phyloP scores from a whole-genome alignment of 2,329 filamentous ascomycete species.

The Cladorrhinum sp. region DNA sequence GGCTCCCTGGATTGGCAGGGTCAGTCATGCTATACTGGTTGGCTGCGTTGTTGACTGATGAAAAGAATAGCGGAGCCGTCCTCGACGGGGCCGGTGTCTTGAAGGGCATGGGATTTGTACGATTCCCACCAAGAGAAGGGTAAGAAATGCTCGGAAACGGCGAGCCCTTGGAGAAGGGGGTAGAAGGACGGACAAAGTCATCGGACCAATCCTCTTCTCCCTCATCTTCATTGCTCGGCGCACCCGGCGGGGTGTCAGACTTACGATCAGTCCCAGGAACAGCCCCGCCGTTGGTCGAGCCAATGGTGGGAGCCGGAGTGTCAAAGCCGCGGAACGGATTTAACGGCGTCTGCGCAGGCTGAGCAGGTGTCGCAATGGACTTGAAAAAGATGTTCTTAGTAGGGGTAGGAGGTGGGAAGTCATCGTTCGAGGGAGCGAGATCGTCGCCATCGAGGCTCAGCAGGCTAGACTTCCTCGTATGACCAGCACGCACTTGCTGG shows the following conservation, averaged over 20 bases:
- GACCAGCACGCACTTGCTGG: conserved; percentile 49
- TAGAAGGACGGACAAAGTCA: conserved; percentile 18
- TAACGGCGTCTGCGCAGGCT: conserved; percentile 17
- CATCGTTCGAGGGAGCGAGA: conserved; percentile 50
- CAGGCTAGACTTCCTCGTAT: conserved; percentile 63
- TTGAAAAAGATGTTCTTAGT: conserved; percentile 66
- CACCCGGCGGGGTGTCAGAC: conserved; percentile 10
- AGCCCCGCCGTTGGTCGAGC: conserved; percentile 10
- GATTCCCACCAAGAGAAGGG: conserved; percentile 15
- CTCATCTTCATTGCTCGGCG: conserved; percentile 9
- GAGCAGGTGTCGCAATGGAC: conserved; percentile 27
- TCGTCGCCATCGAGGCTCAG: conserved; percentile 76
- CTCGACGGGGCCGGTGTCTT: conserved; percentile 36
- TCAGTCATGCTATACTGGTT: conserved; percentile 53
- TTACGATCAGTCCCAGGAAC: conserved; percentile 12
- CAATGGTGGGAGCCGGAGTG: conserved; percentile 19
- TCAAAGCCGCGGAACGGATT: conserved; percentile 18
- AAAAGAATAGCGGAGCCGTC: conserved; percentile 22
- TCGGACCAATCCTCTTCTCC: conserved; percentile 21
- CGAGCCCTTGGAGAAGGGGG: conserved; percentile 16
- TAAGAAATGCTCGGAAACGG: conserved; percentile 20
- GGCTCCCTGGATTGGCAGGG: conserved; percentile 56
- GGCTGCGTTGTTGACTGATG: conserved; percentile 29
- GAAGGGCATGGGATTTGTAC: conserved; percentile 27
- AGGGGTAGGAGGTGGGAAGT: conserved; percentile 89